A percentile compares a stretch with the other conserved stretches of the same genome.
Conservation (phyloP, 1,284 basidiomycete genomes). For the Cystobasidium pallidum region DNA sequence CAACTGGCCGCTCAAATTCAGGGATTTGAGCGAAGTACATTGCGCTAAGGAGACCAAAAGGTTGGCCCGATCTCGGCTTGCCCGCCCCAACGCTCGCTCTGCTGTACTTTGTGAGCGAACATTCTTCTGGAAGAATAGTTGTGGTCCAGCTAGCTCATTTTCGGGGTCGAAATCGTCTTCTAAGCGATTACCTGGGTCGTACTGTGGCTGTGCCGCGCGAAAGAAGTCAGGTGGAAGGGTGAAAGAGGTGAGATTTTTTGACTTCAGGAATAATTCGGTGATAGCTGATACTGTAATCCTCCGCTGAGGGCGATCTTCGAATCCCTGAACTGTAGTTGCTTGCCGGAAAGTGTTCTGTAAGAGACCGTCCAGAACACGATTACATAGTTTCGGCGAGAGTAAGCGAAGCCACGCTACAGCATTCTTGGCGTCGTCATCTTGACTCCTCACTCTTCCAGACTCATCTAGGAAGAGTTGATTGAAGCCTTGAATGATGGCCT, state of each 20-base stretch:
- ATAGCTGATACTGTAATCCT: conserved; percentile 34
- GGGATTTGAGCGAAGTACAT: conserved; percentile 28
- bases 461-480: conserved; percentile 34
- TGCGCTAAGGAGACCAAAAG: conserved; percentile 5
- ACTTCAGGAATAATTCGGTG: conserved; percentile 22
- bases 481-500: conserved; percentile 15
- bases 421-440: conserved; percentile 25
- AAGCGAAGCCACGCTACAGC: conserved; percentile 32
- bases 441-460: conserved; percentile 28
- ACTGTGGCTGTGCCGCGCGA: conserved; percentile 35
- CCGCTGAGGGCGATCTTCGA: background rate
- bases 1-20: conserved; percentile 46
- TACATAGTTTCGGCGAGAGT: conserved; percentile 15
- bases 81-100: conserved; percentile 28
- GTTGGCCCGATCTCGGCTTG: conserved; percentile 32
- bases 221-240: conserved; percentile 31
- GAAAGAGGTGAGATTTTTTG: conserved; percentile 32
- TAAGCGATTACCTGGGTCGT: conserved; percentile 30
- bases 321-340: background rate
- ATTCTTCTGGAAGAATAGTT: conserved; percentile 9
- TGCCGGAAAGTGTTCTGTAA: conserved; percentile 3
- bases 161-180: conserved; percentile 38
- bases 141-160: conserved; percentile 34
- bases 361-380: conserved; percentile 28
- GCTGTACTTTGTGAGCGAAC: conserved; percentile 5